phyloP scores from a whole-genome alignment of 2,329 filamentous ascomycete genomes.

The Bretziella fagacearum region DNA sequence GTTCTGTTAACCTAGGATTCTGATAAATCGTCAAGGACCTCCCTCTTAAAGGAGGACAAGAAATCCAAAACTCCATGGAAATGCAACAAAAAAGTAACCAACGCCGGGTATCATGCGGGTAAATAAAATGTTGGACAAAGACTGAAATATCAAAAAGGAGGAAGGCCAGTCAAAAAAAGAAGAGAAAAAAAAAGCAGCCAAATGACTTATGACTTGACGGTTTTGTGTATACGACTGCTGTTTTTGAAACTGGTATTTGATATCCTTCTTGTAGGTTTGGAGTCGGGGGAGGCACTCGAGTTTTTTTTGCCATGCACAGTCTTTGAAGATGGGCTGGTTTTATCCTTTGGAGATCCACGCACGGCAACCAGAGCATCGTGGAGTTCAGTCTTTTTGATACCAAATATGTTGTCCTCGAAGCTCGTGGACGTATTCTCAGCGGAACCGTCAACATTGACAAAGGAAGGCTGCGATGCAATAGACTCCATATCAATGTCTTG shows the following conservation, averaged over 20 bases:
- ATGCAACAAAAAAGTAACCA: constrained; percentile 2
- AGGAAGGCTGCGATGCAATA: neutral
- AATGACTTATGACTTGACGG: neutral
- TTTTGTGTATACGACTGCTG: neutral
- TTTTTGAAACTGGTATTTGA: neutral
- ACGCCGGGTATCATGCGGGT: neutral
- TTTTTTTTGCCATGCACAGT: neutral
- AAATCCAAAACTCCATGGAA: constrained; percentile 1
- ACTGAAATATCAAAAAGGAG: neutral
- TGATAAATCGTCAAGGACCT: neutral
- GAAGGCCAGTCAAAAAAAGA: neutral
- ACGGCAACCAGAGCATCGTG: neutral
- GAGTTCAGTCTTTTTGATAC: neutral
- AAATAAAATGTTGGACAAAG: neutral
- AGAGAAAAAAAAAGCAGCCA: neutral
- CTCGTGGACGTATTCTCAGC: no score
- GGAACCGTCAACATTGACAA: neutral
- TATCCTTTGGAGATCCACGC: neutral
- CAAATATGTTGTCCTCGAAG: no score
- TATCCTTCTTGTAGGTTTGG: no score
- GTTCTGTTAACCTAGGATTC: neutral
- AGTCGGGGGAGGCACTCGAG: no score
- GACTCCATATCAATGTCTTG: neutral
- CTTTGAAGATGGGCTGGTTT: neutral
- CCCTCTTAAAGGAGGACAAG: neutral